These are phyloP conservation scores for Cyberlindnera misumaiensis DNA, from an alignment of 805 yeast genomes.

Conservation along the genomic window DNA sequence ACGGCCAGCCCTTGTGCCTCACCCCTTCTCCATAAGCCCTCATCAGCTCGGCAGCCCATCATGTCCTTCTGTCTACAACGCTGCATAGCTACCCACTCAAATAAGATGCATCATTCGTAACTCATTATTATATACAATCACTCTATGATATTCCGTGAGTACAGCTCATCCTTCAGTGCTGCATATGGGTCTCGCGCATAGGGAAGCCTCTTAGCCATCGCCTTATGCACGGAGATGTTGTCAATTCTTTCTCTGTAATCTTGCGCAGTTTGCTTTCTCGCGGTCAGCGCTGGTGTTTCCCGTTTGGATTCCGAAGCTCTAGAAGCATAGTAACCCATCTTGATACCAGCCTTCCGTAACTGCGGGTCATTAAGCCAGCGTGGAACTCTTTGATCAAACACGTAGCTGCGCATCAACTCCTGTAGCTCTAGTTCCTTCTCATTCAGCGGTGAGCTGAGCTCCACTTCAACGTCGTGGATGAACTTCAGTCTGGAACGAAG, in stretches of 20 bases:
- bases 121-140: conserved; percentile 2
- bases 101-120: conserved; percentile 1
- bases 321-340: conserved; percentile 14
- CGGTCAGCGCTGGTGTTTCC: neutral
- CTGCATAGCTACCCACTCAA: too few species aligned
- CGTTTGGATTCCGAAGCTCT: neutral
- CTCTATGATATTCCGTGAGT: conserved; percentile 14
- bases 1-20: too few species aligned
- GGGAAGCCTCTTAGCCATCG: conserved; percentile 24
- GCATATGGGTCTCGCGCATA: conserved; percentile 27
- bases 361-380: conserved; percentile 3
- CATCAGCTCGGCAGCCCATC: too few species aligned
- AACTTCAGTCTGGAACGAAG: conserved; percentile 18
- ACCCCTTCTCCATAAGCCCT: too few species aligned
- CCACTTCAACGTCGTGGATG: conserved; percentile 11
- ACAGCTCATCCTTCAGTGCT: conserved; percentile 26
- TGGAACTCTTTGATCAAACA: conserved; percentile 5
- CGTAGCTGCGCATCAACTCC: neutral
- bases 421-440: conserved; percentile 10
- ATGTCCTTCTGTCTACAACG: too few species aligned
- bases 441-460: conserved; percentile 14
- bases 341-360: conserved; percentile 4
- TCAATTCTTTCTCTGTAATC: conserved; percentile 20
- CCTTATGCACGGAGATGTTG: conserved; percentile 23
- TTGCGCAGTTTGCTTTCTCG: conserved; percentile 5